Evolutionary conservation across 2,329 filamentous ascomycete genomes (phyloP), one percentile per base, ranked within the genome.

Genomic region (Tetracladium maxilliforme): DNA sequence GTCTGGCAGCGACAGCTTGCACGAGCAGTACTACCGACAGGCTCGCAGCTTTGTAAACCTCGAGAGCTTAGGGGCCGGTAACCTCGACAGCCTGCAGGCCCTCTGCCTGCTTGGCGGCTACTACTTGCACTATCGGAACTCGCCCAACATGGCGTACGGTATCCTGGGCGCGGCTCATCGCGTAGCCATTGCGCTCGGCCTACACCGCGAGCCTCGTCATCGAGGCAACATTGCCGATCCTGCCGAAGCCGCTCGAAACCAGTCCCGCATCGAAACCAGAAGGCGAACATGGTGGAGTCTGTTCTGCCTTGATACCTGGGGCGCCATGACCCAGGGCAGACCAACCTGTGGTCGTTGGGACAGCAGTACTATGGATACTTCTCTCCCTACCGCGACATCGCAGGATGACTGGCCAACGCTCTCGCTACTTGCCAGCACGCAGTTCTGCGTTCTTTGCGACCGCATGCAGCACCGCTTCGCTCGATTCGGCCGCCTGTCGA

Each of bases 271-370:
- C 23, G 12, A 19, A 19, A 4, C 24, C 23, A 40, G 52, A 23
- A 38, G 51, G 14, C 42, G 51, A 6, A 54, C 52, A 14, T 56
- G 52, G 52, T 56, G 52, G 52, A 51, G 52, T 25, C 33, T 55
- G 14, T 56, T 54, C 27, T 55, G 51, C 29, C 37, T 55, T 2
- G 52, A 56, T 34, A 42, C 51, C 1, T 56, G 52, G 52, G 52
- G 48, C 16, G 49, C 49, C 1, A 55, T 50, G 13, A 55, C 51
- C 3, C 52, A 49, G 1, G 52, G 52, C 3, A 40, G 51, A n/a
- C 52, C 54, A n/a, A n/a, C n/a, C n/a, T n/a, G n/a, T n/a, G n/a
- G n/a, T n/a, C n/a, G n/a, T n/a, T n/a, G n/a, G n/a, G n/a, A n/a
- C n/a, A n/a, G n/a, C n/a, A n/a, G n/a, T n/a, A n/a, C n/a, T n/a